Base-by-base conservation (phyloP, 192 early-diverging fungal species). In the Lunasporangiospora selenospora region DNA sequence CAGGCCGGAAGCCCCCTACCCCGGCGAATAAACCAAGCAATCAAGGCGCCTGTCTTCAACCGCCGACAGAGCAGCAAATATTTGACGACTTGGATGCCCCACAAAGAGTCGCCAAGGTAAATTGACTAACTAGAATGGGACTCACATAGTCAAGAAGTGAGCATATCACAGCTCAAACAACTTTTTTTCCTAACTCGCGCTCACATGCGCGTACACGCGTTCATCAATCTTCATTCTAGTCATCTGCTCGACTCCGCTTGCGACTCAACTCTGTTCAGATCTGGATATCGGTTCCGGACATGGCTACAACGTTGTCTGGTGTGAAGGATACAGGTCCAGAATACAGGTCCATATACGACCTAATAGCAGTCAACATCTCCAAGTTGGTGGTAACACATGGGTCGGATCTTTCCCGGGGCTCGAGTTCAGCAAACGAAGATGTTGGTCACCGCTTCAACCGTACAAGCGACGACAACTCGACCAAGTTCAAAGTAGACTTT, bases 261-360 rank as follows among this genome's bases (percentile, higher is more conserved):
- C 59, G 69, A 12, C 37, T 73, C 19, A 73, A 73, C 21, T 73
- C 69, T 26, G 61, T 73, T 8, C 55, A 58, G 26, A 16, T 73
- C 1, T 73, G 69, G 69, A 53, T 73, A 2, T 73, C 69, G 3
- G 55, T 73, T 3, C 69, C 69, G 42, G 60, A 63, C 15, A 73
- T 73, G 59, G 61, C 54, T 11, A 18, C 41, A 15, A 16, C 23
- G 6, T 42, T 73, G 8, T 31, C 40, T 5, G 69, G 55, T 4
- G 33, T 54, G 33, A 18, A 38, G 29, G 61, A 73, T 18, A 58
- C 60, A 4, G 69, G 69, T 3, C 69, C 69, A 40, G 69, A 73
- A 31, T 73, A 58, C 24, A 42, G 61, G 37, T 53, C 60, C 3
- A 61, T 63, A 10, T 58, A 73, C n/a, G 69, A 73, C 40, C 21